Percentiles rank a stretch among this genome's conserved stretches.
Evolutionary conservation across 1,284 basidiomycete genomes (phyloP).

Genomic region (Cronartium quercuum): DNA sequence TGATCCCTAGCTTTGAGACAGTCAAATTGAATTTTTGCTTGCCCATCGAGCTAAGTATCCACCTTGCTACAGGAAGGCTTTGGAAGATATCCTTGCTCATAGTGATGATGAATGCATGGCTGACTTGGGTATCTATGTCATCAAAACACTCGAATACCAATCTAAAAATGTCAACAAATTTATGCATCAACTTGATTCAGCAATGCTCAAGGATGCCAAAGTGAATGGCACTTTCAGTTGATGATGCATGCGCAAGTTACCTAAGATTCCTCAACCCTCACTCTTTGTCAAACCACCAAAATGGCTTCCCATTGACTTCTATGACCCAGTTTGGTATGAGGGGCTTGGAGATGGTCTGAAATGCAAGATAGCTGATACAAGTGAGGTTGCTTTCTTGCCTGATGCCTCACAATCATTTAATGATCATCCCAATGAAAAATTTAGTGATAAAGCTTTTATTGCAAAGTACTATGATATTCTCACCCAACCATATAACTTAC

Average conservation of each 20-base stretch:
- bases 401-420: neutral
- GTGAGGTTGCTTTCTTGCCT: slow-evolving; percentile 8
- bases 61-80: neutral
- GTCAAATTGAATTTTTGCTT: neutral
- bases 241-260: neutral
- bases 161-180: slow-evolving; percentile 15
- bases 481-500: neutral
- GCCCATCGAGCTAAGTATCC: slow-evolving; percentile 1
- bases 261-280: slow-evolving; percentile 1
- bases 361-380: neutral
- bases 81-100: neutral
- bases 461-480: slow-evolving; percentile 6
- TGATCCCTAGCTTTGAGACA: neutral
- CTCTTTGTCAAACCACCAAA: slow-evolving; percentile 1
- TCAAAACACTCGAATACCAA: slow-evolving; percentile 17
- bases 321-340: slow-evolving; percentile 9
- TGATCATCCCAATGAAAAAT: slow-evolving; percentile 7
- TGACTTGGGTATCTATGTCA: neutral
- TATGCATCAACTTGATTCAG: neutral
- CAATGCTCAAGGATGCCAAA: slow-evolving; percentile 7
- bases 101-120: slow-evolving; percentile 9
- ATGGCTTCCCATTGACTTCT: slow-evolving; percentile 18
- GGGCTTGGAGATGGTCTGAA: neutral
- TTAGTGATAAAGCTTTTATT: slow-evolving; percentile 1
- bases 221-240: neutral